These are phyloP conservation scores for Bacterosira constricta DNA, from an alignment of 108 stramenopile genomes.

Conservation along the genomic window DNA sequence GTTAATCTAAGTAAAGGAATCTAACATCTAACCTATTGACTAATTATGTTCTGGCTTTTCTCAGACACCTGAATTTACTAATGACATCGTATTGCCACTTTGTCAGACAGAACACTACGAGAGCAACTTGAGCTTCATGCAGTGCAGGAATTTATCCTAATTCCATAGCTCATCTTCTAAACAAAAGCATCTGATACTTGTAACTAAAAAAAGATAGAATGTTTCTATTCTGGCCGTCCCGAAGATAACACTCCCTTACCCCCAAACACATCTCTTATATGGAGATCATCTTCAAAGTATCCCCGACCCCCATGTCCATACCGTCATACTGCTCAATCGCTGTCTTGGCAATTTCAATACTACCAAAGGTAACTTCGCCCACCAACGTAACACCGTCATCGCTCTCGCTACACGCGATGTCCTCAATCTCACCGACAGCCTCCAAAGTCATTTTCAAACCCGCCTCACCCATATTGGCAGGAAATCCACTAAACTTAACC, in stretches of 20 bases:
- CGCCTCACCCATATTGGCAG: slow-evolving; percentile 84
- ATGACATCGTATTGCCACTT: too few relatives aligned
- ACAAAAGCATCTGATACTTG: too few relatives aligned
- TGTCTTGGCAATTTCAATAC: slow-evolving; percentile 80
- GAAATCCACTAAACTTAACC: slow-evolving; percentile 79
- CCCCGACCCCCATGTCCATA: slow-evolving; percentile 92
- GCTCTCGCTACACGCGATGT: slow-evolving; percentile 65
- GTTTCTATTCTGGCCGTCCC: too few relatives aligned
- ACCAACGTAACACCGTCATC: slow-evolving; percentile 70
- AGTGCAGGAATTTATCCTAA: too few relatives aligned
- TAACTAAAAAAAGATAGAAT: too few relatives aligned
- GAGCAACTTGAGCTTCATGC: too few relatives aligned
- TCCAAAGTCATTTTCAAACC: slow-evolving; percentile 86
- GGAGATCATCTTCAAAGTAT: slow-evolving; percentile 63
- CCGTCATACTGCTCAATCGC: slow-evolving; percentile 88
- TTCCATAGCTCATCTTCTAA: too few relatives aligned
- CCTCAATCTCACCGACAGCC: slow-evolving; percentile 71
- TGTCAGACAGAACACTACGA: too few relatives aligned
- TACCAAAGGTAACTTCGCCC: slow-evolving; percentile 82
- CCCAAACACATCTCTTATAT: slow-evolving; percentile 29
- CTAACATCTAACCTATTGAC: too few relatives aligned
- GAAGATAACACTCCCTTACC: not conserved
- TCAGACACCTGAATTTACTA: too few relatives aligned
- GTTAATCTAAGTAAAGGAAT: too few relatives aligned
- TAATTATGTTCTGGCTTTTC: too few relatives aligned